Evolutionary conservation across 2,329 filamentous ascomycete species (phyloP).

Genomic region (Xylaria sp.): DNA sequence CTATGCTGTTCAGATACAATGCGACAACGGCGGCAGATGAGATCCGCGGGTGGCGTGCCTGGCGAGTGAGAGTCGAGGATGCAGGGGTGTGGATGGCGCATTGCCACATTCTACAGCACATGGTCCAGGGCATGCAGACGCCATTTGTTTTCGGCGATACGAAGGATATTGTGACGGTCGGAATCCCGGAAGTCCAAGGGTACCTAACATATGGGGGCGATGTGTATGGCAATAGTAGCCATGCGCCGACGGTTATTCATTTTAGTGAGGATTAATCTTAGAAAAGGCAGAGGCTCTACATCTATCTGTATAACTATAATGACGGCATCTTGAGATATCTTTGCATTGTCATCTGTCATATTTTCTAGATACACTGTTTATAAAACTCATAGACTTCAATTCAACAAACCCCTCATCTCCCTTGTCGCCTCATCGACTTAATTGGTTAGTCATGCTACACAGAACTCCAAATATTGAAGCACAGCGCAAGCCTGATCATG

Average conservation of each 20-base stretch:
- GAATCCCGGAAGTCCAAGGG: conserved; percentile 28
- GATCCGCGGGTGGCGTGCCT: conserved; percentile 29
- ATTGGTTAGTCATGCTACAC: background rate
- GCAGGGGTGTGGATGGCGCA: conserved; percentile 35
- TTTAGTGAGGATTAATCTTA: conserved; percentile 19
- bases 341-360: no score
- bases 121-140: conserved; percentile 32
- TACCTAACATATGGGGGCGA: conserved; percentile 31
- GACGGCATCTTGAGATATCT: no score
- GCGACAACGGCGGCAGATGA: conserved; percentile 26
- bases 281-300: no score
- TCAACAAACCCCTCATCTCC: background rate
- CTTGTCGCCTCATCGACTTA: background rate
- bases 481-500: background rate
- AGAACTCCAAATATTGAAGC: background rate
- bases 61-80: conserved; percentile 30
- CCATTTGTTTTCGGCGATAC: conserved; percentile 32
- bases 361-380: no score
- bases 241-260: conserved; percentile 32
- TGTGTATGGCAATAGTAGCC: conserved; percentile 34
- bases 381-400: background rate
- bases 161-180: conserved; percentile 26
- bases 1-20: conserved; percentile 30
- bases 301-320: no score
- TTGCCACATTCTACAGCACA: conserved; percentile 34